Evolutionary conservation across 1,284 basidiomycete species (phyloP), one percentile per base, ranked within the genome.

Genomic region (Psilocybe mexicana): DNA sequence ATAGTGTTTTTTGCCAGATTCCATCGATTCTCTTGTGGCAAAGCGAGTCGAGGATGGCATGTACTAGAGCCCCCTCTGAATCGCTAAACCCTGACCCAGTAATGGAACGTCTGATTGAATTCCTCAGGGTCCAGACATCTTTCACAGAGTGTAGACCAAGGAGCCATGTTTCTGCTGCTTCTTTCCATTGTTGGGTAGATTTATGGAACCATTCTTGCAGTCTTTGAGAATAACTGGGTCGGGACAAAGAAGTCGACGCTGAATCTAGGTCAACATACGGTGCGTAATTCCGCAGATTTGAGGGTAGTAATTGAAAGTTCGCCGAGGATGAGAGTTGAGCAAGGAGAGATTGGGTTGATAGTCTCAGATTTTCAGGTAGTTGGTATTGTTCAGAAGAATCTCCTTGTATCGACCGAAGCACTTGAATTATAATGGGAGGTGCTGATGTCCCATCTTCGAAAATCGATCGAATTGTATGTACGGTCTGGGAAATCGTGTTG

Each of bases 251-350:
- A 12, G 84, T 77, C 1, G 82, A 83, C 1, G 80, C 71, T 0
- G 88, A 86, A 7, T 74, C 72, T 8, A 84, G 71, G 63, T 92
- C 88, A 57, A 92, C 78, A 66, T 89, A 91, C 23, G 91, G 90
- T 63, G 83, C 86, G 68, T 91, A 92, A 8, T 80, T 79, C 59
- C 79, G 79, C 60, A 93, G 79, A 58, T 77, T 81, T 2, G 76
- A 67, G 0, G 90, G 89, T 0, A 93, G 78, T 43, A 88, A 75
- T 24, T 83, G 76, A 63, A 91, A 83, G 59, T 90, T 86, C 10
- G 85, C 81, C 0, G 88, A 87, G 1, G 90, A 91, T 0, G 90
- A 90, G 18, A 93, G 77, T 11, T 79, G 79, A 14, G 77, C 73
- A 25, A 93, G 76, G 24, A 92, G 71, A 0, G 76, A 70, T 48